Evolutionary conservation across 139 green algal species (phyloP).

Genomic region (Chlorella sp.): DNA sequence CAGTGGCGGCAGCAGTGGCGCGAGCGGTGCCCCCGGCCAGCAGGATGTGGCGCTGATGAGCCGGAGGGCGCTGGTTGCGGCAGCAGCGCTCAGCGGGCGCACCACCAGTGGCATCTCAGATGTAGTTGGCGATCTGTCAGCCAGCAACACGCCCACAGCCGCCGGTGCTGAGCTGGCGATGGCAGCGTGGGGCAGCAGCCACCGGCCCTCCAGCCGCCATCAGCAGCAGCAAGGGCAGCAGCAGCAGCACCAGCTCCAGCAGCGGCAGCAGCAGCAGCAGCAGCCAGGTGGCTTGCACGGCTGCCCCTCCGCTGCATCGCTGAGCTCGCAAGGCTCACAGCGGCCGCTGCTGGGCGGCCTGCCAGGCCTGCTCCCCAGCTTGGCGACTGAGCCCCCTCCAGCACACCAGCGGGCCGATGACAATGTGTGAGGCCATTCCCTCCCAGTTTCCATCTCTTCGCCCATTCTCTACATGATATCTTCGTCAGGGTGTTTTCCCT

Average conservation of each 20-base stretch:
- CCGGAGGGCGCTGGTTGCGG: conserved; percentile 11
- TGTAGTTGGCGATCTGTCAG: background rate
- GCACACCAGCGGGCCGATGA: too few species aligned
- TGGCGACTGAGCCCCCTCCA: too few species aligned
- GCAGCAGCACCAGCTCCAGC: background rate
- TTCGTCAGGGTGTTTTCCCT: too few species aligned
- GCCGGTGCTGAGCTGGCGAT: background rate
- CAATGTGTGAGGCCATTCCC: too few species aligned
- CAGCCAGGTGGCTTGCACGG: too few species aligned
- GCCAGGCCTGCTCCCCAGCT: too few species aligned
- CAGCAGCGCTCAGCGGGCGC: conserved; percentile 17
- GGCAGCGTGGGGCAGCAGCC: background rate
- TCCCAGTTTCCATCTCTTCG: too few species aligned
- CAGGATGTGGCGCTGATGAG: background rate
- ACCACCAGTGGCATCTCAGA: conserved; percentile 6
- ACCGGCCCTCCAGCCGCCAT: background rate
- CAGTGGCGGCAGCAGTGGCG: background rate
- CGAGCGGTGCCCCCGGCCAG: background rate
- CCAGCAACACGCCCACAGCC: background rate
- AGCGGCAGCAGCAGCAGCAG: background rate
- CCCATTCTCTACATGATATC: too few species aligned
- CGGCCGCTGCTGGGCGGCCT: too few species aligned
- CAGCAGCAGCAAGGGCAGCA: background rate
- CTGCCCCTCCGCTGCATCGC: too few species aligned
- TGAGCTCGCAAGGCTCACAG: too few species aligned